Percentiles rank a stretch among this genome's conserved stretches.
Conservation (phyloP, 331 rosid species). For the Malus hybrid region DNA sequence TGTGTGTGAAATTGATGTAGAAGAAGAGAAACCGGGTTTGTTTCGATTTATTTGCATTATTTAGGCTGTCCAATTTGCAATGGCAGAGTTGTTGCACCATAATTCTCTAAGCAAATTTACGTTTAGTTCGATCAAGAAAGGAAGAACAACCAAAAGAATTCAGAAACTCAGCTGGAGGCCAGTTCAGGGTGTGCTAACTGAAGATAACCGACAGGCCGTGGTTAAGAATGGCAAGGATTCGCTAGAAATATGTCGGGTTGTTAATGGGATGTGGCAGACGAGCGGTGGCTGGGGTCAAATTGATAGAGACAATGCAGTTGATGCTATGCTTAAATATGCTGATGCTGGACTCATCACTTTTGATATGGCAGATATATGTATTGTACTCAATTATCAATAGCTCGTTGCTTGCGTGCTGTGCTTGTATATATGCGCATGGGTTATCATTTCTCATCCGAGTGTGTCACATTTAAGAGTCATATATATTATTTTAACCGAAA, state of each 20-base stretch:
- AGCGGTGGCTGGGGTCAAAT: slow-evolving; percentile 91
- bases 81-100: slow-evolving; percentile 43
- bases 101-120: slow-evolving; percentile 28
- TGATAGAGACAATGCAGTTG: slow-evolving; percentile 54
- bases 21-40: background rate
- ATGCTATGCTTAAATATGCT: slow-evolving; percentile 69
- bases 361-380: slow-evolving; percentile 92
- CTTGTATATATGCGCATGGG: background rate
- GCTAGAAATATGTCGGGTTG: slow-evolving; percentile 58
- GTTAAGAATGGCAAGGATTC: slow-evolving; percentile 61
- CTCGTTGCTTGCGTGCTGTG: background rate
- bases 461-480: background rate
- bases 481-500: background rate
- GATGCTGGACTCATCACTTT: slow-evolving; percentile 69
- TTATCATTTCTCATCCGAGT: background rate
- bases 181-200: slow-evolving; percentile 34
- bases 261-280: slow-evolving; percentile 91
- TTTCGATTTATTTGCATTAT: slow-evolving; percentile 1
- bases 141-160: slow-evolving; percentile 18
- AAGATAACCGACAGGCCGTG: slow-evolving; percentile 26
- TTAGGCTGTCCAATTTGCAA: slow-evolving; percentile 16
- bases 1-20: background rate
- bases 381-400: background rate
- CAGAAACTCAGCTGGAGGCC: slow-evolving; percentile 17
- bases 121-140: background rate